Evolutionary conservation across 2,329 filamentous ascomycete genomes (phyloP).

Genomic region (Ophiostoma pallidulum): DNA sequence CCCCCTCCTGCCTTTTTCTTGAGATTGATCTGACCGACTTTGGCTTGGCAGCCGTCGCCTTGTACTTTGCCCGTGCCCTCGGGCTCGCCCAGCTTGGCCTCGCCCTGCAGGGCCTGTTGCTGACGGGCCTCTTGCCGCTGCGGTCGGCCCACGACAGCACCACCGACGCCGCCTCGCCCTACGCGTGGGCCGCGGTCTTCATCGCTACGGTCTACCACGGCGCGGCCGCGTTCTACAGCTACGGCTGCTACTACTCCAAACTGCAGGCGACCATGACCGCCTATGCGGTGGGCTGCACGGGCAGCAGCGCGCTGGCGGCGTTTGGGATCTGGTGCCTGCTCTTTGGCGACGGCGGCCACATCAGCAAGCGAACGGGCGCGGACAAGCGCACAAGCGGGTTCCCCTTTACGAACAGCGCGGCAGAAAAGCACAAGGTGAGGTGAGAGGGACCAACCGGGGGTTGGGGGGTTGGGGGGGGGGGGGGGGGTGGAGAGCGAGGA

Average conservation of each 20-base stretch:
- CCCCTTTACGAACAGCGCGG: conserved; percentile 29
- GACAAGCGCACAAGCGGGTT: conserved; percentile 34
- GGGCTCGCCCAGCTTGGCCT: conserved; percentile 59
- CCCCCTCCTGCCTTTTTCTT: background rate
- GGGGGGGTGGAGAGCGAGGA: too few species aligned
- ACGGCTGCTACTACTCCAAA: conserved; percentile 52
- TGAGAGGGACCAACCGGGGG: background rate
- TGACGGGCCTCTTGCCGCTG: conserved; percentile 63
- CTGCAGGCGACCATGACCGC: conserved; percentile 50
- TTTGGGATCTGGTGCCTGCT: conserved; percentile 54
- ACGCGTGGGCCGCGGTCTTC: conserved; percentile 55
- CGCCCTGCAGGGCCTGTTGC: conserved; percentile 52
- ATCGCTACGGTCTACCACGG: conserved; percentile 60
- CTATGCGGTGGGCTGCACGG: conserved; percentile 47
- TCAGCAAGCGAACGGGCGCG: conserved; percentile 30
- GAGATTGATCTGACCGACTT: background rate
- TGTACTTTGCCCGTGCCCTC: conserved; percentile 64
- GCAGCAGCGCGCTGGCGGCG: conserved; percentile 46
- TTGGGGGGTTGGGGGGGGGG: too few species aligned
- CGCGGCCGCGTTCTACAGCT: conserved; percentile 54
- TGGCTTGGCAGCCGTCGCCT: conserved; percentile 45
- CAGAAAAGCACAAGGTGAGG: conserved; percentile 23
- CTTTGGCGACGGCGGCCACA: conserved; percentile 29
- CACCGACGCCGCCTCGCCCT: conserved; percentile 44
- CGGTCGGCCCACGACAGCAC: conserved; percentile 30